Base-by-base conservation (phyloP, 1,284 basidiomycete species). In the Papiliotrema fonsecae region DNA sequence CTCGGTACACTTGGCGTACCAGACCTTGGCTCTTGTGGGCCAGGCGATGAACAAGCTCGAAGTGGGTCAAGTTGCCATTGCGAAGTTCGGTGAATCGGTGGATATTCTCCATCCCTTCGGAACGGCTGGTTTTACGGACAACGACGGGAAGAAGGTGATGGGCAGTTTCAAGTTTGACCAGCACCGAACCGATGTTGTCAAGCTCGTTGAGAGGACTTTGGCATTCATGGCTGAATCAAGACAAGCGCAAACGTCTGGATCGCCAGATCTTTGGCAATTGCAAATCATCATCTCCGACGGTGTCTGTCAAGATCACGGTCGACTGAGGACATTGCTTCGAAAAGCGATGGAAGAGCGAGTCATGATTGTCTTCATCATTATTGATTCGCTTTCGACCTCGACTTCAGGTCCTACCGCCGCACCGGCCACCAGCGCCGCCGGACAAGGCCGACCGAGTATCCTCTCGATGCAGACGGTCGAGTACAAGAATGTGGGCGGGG, bases 241-340 rank as follows among this genome's bases (percentile, higher is more conserved):
- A 38, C 86, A 87, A 62, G 78, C 79, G 45, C 79, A 82, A 28
- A 80, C 83, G n/a, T 65, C 69, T 5, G 58, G 64, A 2, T 79
- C 82, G 2, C 62, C 69, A 2, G 92, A 97, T 57, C 78, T 98
- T 22, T 98, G 96, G 96, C 96, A 99, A 70, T 80, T 99, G 47
- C 83, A 97, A 73, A 92, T 98, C 75, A 96, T 99, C 78, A 91
- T 98, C 57, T 97, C 93, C 18, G 96, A 99, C 69, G 96, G 96
- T 27, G 88, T 97, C 57, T 97, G 93, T 70, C 91, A 97, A 72
- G 90, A 97, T 67, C 93, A 97, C 69, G 88, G 91, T 40, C 78
- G 80, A 58, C 77, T 98, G 42, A 82, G 86, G 30, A 84, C 85
- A 2, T 75, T 92, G 30, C 76, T 98, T 28, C 81, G 96, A 35